Evolutionary conservation across 2,329 filamentous ascomycete species (phyloP).

Genomic region (Clonostachys rhizophaga): DNA sequence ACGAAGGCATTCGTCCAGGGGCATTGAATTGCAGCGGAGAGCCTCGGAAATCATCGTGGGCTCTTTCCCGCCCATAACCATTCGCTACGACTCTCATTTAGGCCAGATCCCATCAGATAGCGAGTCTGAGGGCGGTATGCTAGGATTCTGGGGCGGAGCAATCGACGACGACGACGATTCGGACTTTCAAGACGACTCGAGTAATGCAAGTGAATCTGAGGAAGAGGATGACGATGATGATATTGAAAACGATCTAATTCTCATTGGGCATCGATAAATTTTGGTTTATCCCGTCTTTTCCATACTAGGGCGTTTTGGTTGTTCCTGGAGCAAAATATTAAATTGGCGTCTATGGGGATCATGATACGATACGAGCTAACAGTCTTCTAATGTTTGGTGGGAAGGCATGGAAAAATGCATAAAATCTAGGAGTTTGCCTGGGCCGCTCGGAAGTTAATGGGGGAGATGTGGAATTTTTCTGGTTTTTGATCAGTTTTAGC

Average conservation of each 20-base stretch:
- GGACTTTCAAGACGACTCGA: constrained; percentile 38
- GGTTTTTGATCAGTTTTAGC: too few relatives aligned
- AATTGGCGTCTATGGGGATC: too few relatives aligned
- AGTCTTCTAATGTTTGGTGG: too few relatives aligned
- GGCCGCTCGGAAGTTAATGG: too few relatives aligned
- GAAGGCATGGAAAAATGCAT: too few relatives aligned
- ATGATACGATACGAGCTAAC: too few relatives aligned
- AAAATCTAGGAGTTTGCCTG: too few relatives aligned
- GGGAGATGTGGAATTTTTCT: too few relatives aligned
- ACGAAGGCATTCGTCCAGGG: constrained; percentile 32
- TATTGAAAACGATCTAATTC: constrained; percentile 43
- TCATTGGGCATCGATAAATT: constrained; percentile 42
- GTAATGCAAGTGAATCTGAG: constrained; percentile 30
- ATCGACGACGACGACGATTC: constrained; percentile 43
- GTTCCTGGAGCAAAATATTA: too few relatives aligned
- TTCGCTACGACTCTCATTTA: constrained; percentile 2
- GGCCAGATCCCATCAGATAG: constrained; percentile 19
- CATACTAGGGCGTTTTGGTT: too few relatives aligned
- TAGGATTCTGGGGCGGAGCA: constrained; percentile 50
- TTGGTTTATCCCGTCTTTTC: too few relatives aligned
- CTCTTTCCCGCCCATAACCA: constrained; percentile 34
- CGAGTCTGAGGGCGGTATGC: constrained; percentile 50
- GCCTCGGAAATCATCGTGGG: constrained; percentile 35
- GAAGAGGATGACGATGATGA: constrained; percentile 40
- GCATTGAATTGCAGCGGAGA: constrained; percentile 20